Conservation (phyloP, 176 grass and related monocot genomes). For the Neostapfia colusana region DNA sequence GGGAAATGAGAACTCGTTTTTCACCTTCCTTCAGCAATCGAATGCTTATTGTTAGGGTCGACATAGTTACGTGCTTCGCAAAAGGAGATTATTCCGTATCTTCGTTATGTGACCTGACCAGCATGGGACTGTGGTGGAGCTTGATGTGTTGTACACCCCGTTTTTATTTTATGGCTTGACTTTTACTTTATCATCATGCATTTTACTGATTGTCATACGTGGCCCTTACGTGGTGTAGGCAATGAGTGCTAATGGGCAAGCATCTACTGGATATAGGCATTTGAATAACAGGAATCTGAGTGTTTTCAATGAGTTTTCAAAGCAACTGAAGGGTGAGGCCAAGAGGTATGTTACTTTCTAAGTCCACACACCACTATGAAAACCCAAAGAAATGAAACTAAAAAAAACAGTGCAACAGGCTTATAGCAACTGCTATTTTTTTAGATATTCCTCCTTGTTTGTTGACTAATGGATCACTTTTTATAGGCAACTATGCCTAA, state of each 20-base stretch:
- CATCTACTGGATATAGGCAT: conserved; percentile 43
- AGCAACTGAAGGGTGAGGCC: conserved; percentile 91
- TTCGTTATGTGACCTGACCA: neutral
- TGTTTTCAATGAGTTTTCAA: conserved; percentile 98
- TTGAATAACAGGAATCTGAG: conserved; percentile 69
- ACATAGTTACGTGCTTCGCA: neutral
- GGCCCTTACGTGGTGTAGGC: conserved; percentile 44
- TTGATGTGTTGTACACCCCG: neutral
- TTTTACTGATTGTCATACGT: conserved; percentile 28
- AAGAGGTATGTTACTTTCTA: conserved; percentile 55
- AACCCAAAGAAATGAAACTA: neutral
- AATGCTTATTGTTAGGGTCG: neutral
- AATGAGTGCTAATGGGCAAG: conserved; percentile 39
- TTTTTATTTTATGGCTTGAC: conserved; percentile 1
- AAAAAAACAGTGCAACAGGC: neutral
- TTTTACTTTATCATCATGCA: neutral
- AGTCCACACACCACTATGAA: conserved; percentile 2
- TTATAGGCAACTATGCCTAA: neutral
- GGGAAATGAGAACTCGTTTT: neutral
- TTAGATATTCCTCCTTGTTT: conserved; percentile 9
- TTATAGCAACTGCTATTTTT: conserved; percentile 12
- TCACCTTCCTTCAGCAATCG: neutral
- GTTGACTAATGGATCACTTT: neutral
- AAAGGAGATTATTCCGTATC: neutral
- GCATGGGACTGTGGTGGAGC: neutral